A percentile compares a stretch with the other conserved stretches of the same genome.
phyloP scores from a whole-genome alignment of 1,284 basidiomycete species.

The Melampsora larici-populina region DNA sequence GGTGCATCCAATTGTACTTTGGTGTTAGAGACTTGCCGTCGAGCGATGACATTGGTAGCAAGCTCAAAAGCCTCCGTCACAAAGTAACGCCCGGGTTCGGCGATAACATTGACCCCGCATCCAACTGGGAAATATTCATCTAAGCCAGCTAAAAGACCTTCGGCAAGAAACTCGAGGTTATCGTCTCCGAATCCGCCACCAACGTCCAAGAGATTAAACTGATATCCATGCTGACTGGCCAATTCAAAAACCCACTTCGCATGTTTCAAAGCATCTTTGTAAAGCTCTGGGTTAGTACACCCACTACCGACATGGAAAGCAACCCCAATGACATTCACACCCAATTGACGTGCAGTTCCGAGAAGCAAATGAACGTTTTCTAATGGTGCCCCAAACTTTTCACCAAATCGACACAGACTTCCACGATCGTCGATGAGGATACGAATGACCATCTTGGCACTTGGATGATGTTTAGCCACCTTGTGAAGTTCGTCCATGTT shows the following conservation, averaged over 20 bases:
- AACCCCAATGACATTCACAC: conserved; percentile 85
- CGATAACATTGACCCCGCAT: conserved; percentile 77
- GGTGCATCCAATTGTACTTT: neutral
- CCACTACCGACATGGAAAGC: conserved; percentile 98
- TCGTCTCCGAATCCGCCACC: conserved; percentile 93
- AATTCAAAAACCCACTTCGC: conserved; percentile 83
- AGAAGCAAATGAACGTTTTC: conserved; percentile 75
- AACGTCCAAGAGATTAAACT: conserved; percentile 75
- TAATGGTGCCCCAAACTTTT: conserved; percentile 95
- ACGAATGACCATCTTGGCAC: conserved; percentile 82
- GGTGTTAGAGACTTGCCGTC: conserved; percentile 55
- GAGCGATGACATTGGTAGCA: conserved; percentile 89
- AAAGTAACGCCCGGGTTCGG: conserved; percentile 93
- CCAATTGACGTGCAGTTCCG: conserved; percentile 71
- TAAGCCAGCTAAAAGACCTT: conserved; percentile 69
- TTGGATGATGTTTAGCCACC: conserved; percentile 75
- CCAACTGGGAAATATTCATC: conserved; percentile 77
- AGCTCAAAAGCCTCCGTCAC: conserved; percentile 89
- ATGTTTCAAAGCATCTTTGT: conserved; percentile 81
- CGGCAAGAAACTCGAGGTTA: conserved; percentile 77
- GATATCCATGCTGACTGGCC: conserved; percentile 75
- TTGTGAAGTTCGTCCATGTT: conserved; percentile 98
- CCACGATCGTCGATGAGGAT: conserved; percentile 97
- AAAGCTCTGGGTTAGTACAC: conserved; percentile 86
- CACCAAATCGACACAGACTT: conserved; percentile 84